Evolutionary conservation across 2,329 filamentous ascomycete genomes (phyloP), one percentile per base, ranked within the genome.

Genomic region (Xylaria sp.): DNA sequence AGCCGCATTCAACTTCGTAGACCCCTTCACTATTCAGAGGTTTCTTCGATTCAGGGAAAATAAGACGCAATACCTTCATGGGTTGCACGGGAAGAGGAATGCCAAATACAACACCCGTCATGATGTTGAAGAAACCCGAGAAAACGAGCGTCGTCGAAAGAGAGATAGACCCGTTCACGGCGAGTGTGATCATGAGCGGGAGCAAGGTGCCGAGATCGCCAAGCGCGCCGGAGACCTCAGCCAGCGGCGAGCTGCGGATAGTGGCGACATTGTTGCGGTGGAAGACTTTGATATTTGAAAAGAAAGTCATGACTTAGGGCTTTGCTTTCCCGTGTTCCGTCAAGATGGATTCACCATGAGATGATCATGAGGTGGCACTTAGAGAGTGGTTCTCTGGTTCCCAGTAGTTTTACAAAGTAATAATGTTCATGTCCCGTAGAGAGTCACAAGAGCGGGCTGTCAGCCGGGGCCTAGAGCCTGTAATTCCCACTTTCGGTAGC

Each of bases 1-100:
- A 70, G 69, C 57, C 28, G 62, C 23, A 50, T 37, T 23, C 9
- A 3, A 13, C 51, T 46, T 41, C 44, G 18, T 51, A n/a, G 15
- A 13, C 57, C 31, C n/a, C 13, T n/a, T 12, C n/a, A 28, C 28
- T 13, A 31, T 25, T 50, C 13, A 31, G 41, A 58, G 10, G 54
- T 18, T 12, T 50, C 55, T 25, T 28, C 15, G 25, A 39, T 28
- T 20, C 3, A 48, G 54, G 39, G 18, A 31, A 55, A 12, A 46
- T 39, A 18, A 25, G 41, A 46, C 61, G 31, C 7, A 51, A 39
- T 74, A 87, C 87, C 83, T 91, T 91, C 89, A 91, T 91, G n/a
- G 94, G 94, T 82, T 98, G 94, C 0, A 98, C 94, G 0, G 94
- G 94, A 3, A 98, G 82, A 1, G 95, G 95, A 50, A 98, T 91